A percentile compares a stretch with the other conserved stretches of the same genome.
phyloP scores from a whole-genome alignment of 495 filamentous ascomycete genomes.

The Talaromyces thailandensis region DNA sequence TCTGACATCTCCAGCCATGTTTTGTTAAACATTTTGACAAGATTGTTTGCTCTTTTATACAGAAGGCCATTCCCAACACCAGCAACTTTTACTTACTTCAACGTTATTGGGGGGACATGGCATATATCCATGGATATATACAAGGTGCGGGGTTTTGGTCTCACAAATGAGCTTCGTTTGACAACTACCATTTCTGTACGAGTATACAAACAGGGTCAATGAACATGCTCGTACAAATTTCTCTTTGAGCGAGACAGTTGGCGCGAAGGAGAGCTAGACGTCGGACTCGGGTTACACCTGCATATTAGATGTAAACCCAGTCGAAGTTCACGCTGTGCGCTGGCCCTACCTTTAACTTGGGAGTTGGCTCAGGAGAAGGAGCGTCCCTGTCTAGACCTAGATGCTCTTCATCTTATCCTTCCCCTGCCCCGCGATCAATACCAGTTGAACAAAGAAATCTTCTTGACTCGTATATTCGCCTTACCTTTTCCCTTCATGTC shows the following conservation, averaged over 20 bases:
- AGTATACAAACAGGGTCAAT: neutral
- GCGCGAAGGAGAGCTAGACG: neutral
- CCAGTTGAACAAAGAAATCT: too few relatives aligned
- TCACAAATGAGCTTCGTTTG: neutral
- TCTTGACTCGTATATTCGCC: neutral
- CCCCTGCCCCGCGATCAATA: neutral
- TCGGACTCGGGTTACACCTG: too few relatives aligned
- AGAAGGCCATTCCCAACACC: neutral
- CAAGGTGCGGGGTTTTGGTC: neutral
- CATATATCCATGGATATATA: too few relatives aligned
- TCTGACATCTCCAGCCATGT: neutral
- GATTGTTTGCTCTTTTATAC: neutral
- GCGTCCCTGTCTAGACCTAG: too few relatives aligned
- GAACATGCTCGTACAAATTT: neutral
- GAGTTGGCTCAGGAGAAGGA: neutral
- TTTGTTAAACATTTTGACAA: neutral
- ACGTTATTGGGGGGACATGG: neutral
- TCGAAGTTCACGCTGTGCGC: too few relatives aligned
- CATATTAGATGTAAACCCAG: too few relatives aligned
- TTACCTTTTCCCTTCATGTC: neutral
- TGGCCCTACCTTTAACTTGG: too few relatives aligned
- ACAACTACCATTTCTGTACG: neutral
- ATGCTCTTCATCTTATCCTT: neutral
- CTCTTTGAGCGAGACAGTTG: neutral
- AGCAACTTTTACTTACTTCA: neutral